These are phyloP conservation scores for Afroboletus lepidellus DNA, from an alignment of 1,284 basidiomycete species.

Conservation along the genomic window DNA sequence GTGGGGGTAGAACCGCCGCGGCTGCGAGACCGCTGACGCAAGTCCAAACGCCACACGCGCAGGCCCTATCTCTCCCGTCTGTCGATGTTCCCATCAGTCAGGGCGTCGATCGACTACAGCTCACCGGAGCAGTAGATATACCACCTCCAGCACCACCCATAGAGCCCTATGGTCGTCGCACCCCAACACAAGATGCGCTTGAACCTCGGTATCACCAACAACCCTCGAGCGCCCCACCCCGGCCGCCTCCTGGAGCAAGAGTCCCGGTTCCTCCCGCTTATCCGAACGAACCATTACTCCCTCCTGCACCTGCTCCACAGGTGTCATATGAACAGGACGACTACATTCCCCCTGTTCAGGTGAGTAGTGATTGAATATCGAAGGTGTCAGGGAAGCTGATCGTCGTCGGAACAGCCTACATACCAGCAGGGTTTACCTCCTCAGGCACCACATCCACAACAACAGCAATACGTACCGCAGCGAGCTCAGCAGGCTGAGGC, in stretches of 20 bases:
- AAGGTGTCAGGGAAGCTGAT: conserved; percentile 11
- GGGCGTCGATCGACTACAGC: conserved; percentile 51
- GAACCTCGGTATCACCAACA: conserved; percentile 34
- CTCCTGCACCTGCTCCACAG: conserved; percentile 21
- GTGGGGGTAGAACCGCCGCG: conserved; percentile 41
- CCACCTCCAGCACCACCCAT: conserved; percentile 25
- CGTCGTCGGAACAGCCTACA: conserved; percentile 14
- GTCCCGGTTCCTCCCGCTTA: conserved; percentile 40
- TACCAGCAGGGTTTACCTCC: conserved; percentile 25
- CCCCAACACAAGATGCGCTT: conserved; percentile 33
- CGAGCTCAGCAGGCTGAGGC: conserved; percentile 30
- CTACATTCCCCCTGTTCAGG: conserved; percentile 29
- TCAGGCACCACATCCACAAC: conserved; percentile 21
- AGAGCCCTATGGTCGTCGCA: conserved; percentile 40
- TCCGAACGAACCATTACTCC: conserved; percentile 33
- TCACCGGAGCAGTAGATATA: conserved; percentile 40
- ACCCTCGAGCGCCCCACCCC: conserved; percentile 34
- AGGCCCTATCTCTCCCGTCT: conserved; percentile 31
- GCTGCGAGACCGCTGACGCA: conserved; percentile 37
- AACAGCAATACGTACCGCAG: conserved; percentile 25
- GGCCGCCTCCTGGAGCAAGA: conserved; percentile 47
- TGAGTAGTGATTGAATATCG: conserved; percentile 7
- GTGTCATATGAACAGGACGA: conserved; percentile 33
- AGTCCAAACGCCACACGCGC: conserved; percentile 34
- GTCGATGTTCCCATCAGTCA: conserved; percentile 33